Percentiles rank a stretch among this genome's conserved stretches.
Evolutionary conservation across 768 basidiomycete genomes (phyloP).

Genomic region (Floccularia luteovirens): DNA sequence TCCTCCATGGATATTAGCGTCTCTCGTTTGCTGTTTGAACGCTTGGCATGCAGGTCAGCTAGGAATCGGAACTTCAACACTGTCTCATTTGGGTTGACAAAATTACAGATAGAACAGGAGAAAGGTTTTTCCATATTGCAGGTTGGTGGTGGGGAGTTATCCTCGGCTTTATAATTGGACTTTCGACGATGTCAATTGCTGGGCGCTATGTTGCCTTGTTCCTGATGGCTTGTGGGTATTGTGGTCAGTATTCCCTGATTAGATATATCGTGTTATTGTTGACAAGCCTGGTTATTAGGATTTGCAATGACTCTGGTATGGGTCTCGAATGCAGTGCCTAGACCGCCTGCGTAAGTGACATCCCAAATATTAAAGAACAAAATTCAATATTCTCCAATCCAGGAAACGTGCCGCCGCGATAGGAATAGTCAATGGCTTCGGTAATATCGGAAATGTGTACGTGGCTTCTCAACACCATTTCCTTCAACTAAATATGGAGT

Average conservation of each 20-base stretch:
- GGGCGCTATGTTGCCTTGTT: slow-evolving; percentile 58
- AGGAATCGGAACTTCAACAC: no score
- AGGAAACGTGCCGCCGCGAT: slow-evolving; percentile 50
- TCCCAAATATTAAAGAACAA: neutral
- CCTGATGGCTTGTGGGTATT: slow-evolving; percentile 53
- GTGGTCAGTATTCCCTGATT: slow-evolving; percentile 14
- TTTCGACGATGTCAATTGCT: slow-evolving; percentile 42
- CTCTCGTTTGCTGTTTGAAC: slow-evolving; percentile 38
- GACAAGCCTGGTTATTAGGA: slow-evolving; percentile 13
- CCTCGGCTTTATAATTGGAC: slow-evolving; percentile 51
- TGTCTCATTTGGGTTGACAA: neutral
- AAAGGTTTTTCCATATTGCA: slow-evolving; percentile 55
- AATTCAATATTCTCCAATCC: neutral
- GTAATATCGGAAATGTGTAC: slow-evolving; percentile 53
- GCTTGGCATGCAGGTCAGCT: slow-evolving; percentile 42
- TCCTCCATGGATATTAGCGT: slow-evolving; percentile 57
- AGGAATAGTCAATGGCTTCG: slow-evolving; percentile 52
- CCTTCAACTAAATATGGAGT: neutral
- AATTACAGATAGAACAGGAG: slow-evolving; percentile 43
- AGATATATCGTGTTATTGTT: neutral
- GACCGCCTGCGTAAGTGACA: slow-evolving; percentile 43
- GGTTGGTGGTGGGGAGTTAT: slow-evolving; percentile 56
- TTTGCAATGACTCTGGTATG: slow-evolving; percentile 47
- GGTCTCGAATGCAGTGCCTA: slow-evolving; percentile 53
- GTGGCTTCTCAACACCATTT: slow-evolving; percentile 10